Evolutionary conservation across 2,329 filamentous ascomycete species (phyloP), one percentile per base, ranked within the genome.

Genomic region (Grosmannia serpens): DNA sequence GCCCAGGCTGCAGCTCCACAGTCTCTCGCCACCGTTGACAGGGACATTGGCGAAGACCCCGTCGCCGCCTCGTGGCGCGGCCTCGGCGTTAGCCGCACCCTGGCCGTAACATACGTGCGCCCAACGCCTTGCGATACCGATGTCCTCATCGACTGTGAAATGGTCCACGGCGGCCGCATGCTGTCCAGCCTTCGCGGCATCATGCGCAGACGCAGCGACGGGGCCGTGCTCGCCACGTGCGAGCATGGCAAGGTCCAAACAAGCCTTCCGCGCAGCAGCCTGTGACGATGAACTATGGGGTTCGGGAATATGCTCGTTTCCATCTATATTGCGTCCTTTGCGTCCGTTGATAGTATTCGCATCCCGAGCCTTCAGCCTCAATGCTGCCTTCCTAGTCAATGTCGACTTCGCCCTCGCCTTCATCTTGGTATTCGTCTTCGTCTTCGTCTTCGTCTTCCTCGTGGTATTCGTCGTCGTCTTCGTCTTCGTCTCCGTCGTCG

Each of bases 101-200:
- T 90, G 57, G 83, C 79, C 65, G 77, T 86, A 49, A 87, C 83
- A 0, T 90, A 87, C 68, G 70, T 89, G 60, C 77, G 84, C 1
- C 86, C 86, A 1, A 76, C 80, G 3, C 79, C 80, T 1, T 66
- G 68, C 15, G 83, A 80, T 11, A 71, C 70, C 1, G 73, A 75
- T 63, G 71, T 83, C 10, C 64, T 80, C 24, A 66, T 88, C 50
- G 75, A 81, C 62, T 79, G 78, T 63, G 80, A 84, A 64, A 69
- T 85, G 20, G 70, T 86, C 6, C 78, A 83, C 61, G 70, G 77
- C 22, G 85, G 85, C 2, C 77, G 74, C 68, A 75, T 74, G 58
- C 62, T 87, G 62, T 75, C 75, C 55, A 74, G 78, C 15, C 58
- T 87, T 6, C 75, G 75, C 60, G 82, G 80, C 1, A 73, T 75